Evolutionary conservation across 768 basidiomycete species (phyloP).

Genomic region (Lactarius trivialis): DNA sequence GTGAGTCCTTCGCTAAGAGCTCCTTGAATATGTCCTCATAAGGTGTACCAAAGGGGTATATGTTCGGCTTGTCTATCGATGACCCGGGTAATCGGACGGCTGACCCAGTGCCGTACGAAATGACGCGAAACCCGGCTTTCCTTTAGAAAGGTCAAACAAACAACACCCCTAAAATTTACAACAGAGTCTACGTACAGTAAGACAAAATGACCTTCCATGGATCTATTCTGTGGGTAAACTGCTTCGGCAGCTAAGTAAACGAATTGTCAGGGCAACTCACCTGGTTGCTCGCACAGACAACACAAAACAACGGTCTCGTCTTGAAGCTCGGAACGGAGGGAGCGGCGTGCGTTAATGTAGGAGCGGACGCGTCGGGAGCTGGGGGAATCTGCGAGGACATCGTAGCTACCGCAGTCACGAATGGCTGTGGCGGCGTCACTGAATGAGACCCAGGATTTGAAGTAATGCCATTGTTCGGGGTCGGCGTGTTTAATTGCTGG

Average conservation of each 20-base stretch:
- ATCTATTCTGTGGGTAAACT: slow-evolving; percentile 65
- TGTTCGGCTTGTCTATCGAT: slow-evolving; percentile 95
- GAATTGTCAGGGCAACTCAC: slow-evolving; percentile 38
- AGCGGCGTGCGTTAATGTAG: neutral
- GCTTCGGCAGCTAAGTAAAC: neutral
- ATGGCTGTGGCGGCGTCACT: slow-evolving; percentile 23
- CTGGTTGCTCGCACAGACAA: slow-evolving; percentile 99
- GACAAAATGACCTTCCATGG: slow-evolving; percentile 96
- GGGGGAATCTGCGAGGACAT: slow-evolving; percentile 14
- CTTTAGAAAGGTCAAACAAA: slow-evolving; percentile 35
- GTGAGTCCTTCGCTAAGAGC: slow-evolving; percentile 71
- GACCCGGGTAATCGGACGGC: slow-evolving; percentile 95
- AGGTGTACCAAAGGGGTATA: slow-evolving; percentile 94
- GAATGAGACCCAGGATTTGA: slow-evolving; percentile 18
- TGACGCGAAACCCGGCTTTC: slow-evolving; percentile 85
- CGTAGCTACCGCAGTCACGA: slow-evolving; percentile 20
- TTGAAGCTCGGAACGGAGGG: slow-evolving; percentile 38
- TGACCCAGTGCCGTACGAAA: slow-evolving; percentile 94
- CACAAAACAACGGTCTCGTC: slow-evolving; percentile 82
- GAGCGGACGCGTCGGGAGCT: slow-evolving; percentile 7
- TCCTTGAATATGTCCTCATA: slow-evolving; percentile 96
- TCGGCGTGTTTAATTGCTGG: neutral
- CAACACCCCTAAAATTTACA: neutral
- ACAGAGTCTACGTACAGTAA: slow-evolving; percentile 55
- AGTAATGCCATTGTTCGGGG: slow-evolving; percentile 7